Evolutionary conservation across 2,329 filamentous ascomycete species (phyloP).

Genomic region (Grosmannia serpens): DNA sequence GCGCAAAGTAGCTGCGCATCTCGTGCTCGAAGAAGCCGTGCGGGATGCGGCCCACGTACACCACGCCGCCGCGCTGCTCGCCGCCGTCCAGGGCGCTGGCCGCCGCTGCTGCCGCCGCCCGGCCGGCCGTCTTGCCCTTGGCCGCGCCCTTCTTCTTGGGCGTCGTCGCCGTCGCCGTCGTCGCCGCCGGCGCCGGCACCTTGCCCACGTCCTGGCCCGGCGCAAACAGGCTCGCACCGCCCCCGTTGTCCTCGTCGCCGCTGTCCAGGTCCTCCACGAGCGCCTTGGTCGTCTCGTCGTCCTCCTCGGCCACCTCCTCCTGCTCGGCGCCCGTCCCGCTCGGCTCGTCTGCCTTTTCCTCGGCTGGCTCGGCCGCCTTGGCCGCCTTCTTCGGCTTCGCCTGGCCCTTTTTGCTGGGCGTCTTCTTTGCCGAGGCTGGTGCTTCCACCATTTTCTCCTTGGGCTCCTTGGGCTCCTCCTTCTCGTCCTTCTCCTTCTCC

Average conservation of each 20-base stretch:
- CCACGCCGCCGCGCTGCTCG: conserved; percentile 48
- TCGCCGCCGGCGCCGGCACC: conserved; percentile 6
- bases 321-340: not conserved
- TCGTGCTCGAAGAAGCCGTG: conserved; percentile 90
- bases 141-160: not conserved
- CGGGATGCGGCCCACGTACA: conserved; percentile 67
- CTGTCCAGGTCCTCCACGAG: conserved; percentile 2
- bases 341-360: not conserved
- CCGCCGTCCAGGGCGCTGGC: conserved; percentile 24
- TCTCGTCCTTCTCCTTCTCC: not conserved
- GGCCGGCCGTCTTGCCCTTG: not conserved
- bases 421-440: not conserved
- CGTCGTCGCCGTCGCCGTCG: not conserved
- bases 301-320: not conserved
- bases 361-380: not conserved
- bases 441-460: not conserved
- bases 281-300: conserved; percentile 4
- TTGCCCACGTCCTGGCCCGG: conserved; percentile 13
- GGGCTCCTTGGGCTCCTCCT: not conserved
- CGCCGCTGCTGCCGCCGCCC: conserved; percentile 15
- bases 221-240: conserved; percentile 12
- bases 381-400: not conserved
- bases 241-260: not conserved
- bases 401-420: not conserved
- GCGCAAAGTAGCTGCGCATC: conserved; percentile 85